phyloP scores from a whole-genome alignment of 2,329 filamentous ascomycete species.

The Epichloe coenophiala region DNA sequence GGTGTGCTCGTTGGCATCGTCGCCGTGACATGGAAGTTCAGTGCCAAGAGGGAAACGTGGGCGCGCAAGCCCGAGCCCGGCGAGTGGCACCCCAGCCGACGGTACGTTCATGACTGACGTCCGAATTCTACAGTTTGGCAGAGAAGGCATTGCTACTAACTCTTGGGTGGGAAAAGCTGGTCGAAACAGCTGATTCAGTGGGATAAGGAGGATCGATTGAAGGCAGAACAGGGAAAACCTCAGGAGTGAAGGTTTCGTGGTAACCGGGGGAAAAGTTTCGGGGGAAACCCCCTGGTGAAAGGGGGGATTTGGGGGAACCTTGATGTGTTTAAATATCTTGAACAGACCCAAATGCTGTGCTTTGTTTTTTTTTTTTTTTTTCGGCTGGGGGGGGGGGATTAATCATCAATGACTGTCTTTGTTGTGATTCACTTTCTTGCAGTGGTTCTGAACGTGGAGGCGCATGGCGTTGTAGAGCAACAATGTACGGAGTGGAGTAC shows the following conservation, averaged over 20 bases:
- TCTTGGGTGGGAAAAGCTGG: conserved; percentile 22
- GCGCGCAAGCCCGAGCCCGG: conserved; percentile 63
- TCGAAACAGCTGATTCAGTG: conserved; percentile 31
- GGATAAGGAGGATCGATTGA: conserved; percentile 28
- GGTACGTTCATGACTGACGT: conserved; percentile 39
- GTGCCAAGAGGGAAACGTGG: conserved; percentile 60
- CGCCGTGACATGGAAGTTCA: conserved; percentile 55
- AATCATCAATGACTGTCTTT: not conserved
- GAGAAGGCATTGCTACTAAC: not conserved
- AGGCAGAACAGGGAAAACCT: conserved; percentile 18
- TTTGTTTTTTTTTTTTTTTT: not conserved
- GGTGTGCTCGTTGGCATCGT: conserved; percentile 55
- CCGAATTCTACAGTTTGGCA: not conserved
- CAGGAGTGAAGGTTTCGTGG: conserved; percentile 11
- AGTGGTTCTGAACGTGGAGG: not conserved
- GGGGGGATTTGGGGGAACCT: not conserved
- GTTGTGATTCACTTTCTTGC: not conserved
- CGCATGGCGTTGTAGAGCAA: too few relatives aligned
- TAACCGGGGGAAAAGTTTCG: too few relatives aligned
- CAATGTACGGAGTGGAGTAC: not conserved
- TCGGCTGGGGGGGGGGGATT: too few relatives aligned
- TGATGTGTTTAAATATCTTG: conserved; percentile 7
- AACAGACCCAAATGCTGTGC: not conserved
- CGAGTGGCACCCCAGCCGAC: conserved; percentile 73
- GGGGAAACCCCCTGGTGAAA: not conserved